A percentile compares a stretch with the other conserved stretches of the same genome.
phyloP scores from a whole-genome alignment of 2,329 filamentous ascomycete genomes.

The Chlorencoelia australis region DNA sequence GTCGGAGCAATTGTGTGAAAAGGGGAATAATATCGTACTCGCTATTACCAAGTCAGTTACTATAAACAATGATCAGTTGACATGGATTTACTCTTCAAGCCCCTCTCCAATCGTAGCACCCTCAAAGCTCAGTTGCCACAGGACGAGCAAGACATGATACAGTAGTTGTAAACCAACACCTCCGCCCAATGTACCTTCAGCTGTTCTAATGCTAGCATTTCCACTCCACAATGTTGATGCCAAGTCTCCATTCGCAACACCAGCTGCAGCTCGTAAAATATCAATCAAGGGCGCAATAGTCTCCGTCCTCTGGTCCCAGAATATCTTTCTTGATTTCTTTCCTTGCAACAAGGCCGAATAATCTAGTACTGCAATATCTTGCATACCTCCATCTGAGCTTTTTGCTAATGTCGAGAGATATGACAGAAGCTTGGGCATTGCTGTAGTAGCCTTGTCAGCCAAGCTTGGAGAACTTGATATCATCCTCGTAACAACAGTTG shows the following conservation, averaged over 20 bases:
- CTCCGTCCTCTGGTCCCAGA: constrained; percentile 85
- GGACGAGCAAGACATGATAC: constrained; percentile 84
- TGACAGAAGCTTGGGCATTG: constrained; percentile 72
- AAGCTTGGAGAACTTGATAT: constrained; percentile 54
- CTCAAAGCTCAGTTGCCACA: constrained; percentile 97
- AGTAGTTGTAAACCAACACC: constrained; percentile 86
- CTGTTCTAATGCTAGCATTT: constrained; percentile 42
- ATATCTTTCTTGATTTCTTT: constrained; percentile 63
- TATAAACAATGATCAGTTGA: neutral
- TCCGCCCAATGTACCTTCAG: constrained; percentile 57
- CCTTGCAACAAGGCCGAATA: constrained; percentile 79
- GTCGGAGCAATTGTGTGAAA: constrained; percentile 81
- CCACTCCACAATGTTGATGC: constrained; percentile 53
- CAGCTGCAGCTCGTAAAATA: constrained; percentile 70
- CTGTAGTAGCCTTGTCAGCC: constrained; percentile 49
- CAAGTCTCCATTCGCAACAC: constrained; percentile 56
- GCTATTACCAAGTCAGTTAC: constrained; percentile 38
- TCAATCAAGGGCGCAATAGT: constrained; percentile 74
- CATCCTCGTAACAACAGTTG: constrained; percentile 73
- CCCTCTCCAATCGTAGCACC: constrained; percentile 63
- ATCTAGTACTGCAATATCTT: constrained; percentile 90
- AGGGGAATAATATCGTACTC: constrained; percentile 88
- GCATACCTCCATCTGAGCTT: constrained; percentile 77
- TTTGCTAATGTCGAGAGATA: constrained; percentile 80
- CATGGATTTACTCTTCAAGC: constrained; percentile 67